Base-by-base conservation (phyloP, 2,329 filamentous ascomycete species). In the Phyllosticta capitalensis region DNA sequence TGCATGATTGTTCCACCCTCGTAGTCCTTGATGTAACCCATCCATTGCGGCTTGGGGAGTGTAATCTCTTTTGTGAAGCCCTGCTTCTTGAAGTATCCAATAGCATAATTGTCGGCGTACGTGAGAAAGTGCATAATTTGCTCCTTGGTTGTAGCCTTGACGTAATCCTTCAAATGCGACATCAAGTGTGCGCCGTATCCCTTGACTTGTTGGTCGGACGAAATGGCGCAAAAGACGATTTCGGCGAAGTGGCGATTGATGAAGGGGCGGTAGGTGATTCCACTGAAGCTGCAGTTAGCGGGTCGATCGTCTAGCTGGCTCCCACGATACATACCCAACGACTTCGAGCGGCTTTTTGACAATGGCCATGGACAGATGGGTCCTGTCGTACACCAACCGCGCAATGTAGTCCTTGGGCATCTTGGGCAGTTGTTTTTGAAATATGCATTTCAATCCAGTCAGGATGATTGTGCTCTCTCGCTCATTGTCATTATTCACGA, bases 401-500 rank as follows among this genome's bases (percentile, higher is more conserved):
- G 94, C 94, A 67, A 99, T 97, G 72, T 99, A 99, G 70, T 97
- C 94, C 74, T 97, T 96, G 14, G 94, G 94, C 94, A 99, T 99
- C 75, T 97, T 97, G 0, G 94, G 94, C 5, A 99, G 80, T 71
- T 99, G 94, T 67, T 97, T 97, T 72, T 99, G 94, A 68, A 99
- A 97, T 64, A 99, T 95, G 70, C 92, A 96, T 72, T 97, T 99
- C 59, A 99, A 79, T 14, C 94, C 94, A 0, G 92, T 96, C 61
- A 99, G 80, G 66, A 99, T 95, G 69, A 97, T 95, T 65, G 92
- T 86, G 69, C 89, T 95, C 68, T 96, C 90, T 64, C 88, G 83
- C 45, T 86, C 81, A 67, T 89, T 88, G 70, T 99, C 94, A 70
- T 99, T 99, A 79, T 97, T 97, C 68, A 99, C 94, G 6, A 97